phyloP scores from a whole-genome alignment of 495 filamentous ascomycete genomes.

The Trichocladium uniseriatum region DNA sequence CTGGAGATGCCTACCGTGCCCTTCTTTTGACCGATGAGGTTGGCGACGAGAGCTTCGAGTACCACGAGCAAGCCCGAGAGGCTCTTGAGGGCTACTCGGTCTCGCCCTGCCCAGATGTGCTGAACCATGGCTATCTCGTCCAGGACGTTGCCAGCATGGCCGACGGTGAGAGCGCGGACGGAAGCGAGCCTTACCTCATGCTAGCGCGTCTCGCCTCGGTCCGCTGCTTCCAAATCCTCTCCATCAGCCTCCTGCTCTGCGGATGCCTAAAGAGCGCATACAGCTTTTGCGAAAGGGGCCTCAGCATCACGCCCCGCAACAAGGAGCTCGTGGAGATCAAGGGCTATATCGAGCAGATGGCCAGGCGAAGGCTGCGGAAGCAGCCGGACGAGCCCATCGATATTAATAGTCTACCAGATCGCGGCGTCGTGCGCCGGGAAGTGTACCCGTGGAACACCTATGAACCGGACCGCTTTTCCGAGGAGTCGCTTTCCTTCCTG shows the following conservation, averaged over 20 bases:
- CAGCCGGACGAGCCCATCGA: slow-evolving; percentile 36
- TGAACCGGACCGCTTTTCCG: slow-evolving; percentile 74
- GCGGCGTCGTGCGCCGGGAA: slow-evolving; percentile 71
- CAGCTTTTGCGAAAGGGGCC: slow-evolving; percentile 51
- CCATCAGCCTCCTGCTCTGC: slow-evolving; percentile 53
- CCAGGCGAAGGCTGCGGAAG: slow-evolving; percentile 34
- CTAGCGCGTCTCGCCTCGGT: slow-evolving; percentile 37
- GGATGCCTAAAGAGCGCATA: slow-evolving; percentile 63
- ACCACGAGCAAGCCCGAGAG: slow-evolving; percentile 47
- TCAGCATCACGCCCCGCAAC: slow-evolving; percentile 34
- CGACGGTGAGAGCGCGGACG: slow-evolving; percentile 20
- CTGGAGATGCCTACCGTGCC: slow-evolving; percentile 83
- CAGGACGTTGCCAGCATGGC: slow-evolving; percentile 29
- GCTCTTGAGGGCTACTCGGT: slow-evolving; percentile 27
- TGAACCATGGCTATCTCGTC: slow-evolving; percentile 35
- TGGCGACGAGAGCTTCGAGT: slow-evolving; percentile 57
- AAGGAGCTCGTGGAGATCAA: slow-evolving; percentile 39
- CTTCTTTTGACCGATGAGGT: slow-evolving; percentile 78
- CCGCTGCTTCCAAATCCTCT: slow-evolving; percentile 48
- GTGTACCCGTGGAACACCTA: slow-evolving; percentile 90
- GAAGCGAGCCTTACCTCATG: slow-evolving; percentile 23
- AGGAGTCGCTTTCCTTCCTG: slow-evolving; percentile 54
- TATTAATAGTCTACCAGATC: slow-evolving; percentile 51
- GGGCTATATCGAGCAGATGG: slow-evolving; percentile 40
- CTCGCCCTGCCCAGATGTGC: slow-evolving; percentile 27